Base-by-base conservation (phyloP, 2,329 filamentous ascomycete genomes). In the Diaporthe sp. region DNA sequence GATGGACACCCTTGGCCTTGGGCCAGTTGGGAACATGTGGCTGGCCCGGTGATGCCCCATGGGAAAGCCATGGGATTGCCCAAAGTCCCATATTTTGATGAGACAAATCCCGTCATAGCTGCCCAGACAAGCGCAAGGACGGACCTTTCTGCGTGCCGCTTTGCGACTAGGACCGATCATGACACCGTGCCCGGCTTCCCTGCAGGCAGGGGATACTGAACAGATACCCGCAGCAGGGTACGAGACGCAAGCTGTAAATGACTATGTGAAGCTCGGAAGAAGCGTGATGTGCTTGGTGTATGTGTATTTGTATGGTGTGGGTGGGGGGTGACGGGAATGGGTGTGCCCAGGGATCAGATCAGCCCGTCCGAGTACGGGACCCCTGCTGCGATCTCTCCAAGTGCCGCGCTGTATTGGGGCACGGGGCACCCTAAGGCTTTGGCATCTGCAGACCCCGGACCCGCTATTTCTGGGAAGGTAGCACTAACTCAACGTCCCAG, bases 391-490 rank as follows among this genome's bases (percentile, higher is more conserved):
- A 70, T 70, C 65, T 28, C 49, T 39, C 28, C 22, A 72, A 65
- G 70, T 53, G 57, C 57, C 68, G 49, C 49, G 60, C 71, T 28
- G 74, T 39, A 37, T 62, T 65, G 60, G 58, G 67, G 73, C 75
- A 76, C 75, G 75, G 75, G 75, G 75, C 73, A 72, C 75, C 61
- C 57, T 61, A 37, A 42, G 75, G 73, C 68, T 71, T 65, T 51
- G 44, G 49, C 75, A 58, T 49, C 49, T 76, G 74, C 74, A 76
- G 68, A 62, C 31, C 62, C 67, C 34, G 57, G 72, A 72, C 67
- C 75, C 72, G 73, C 75, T 75, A 49, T 46, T 51, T 44, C n/a
- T 57, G 53, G 67, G 46, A 73, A 51, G 67, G 44, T 46, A 34
- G 55, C 73, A 62, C 68, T 62, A 70, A 42, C 13, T 37, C 49